phyloP scores from a whole-genome alignment of 2,329 filamentous ascomycete genomes.

The Claviceps pazoutovae region DNA sequence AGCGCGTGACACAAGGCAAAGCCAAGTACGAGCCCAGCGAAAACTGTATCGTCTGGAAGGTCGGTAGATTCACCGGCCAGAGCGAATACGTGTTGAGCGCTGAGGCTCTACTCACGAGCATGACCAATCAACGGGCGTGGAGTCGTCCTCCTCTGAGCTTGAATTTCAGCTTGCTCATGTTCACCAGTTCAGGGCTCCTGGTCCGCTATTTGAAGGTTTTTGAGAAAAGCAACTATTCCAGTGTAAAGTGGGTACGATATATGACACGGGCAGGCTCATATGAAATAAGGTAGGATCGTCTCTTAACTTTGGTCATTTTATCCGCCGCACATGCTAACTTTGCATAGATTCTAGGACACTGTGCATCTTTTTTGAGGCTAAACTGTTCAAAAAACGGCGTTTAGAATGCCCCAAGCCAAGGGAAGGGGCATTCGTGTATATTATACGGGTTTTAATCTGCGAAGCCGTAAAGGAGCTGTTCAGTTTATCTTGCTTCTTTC shows the following conservation, averaged over 20 bases:
- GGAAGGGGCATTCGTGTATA: not conserved
- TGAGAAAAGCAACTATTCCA: conserved; percentile 97
- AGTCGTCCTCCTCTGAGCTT: conserved; percentile 82
- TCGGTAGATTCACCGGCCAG: conserved; percentile 94
- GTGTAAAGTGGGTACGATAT: conserved; percentile 97
- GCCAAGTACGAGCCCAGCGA: conserved; percentile 97
- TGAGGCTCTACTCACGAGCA: conserved; percentile 83
- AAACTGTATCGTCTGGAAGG: conserved; percentile 99
- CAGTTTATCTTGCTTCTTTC: not conserved
- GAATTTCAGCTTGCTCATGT: conserved; percentile 93
- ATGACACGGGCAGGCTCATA: conserved; percentile 98
- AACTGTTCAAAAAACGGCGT: conserved; percentile 2
- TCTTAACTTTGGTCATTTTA: not conserved
- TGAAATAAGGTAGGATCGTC: conserved; percentile 60
- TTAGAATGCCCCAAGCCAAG: conserved; percentile 1
- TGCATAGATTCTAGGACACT: conserved; percentile 19
- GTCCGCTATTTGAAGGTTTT: conserved; percentile 97
- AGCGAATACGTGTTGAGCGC: conserved; percentile 91
- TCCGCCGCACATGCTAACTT: conserved; percentile 7
- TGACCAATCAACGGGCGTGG: conserved; percentile 98
- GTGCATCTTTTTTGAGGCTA: not conserved
- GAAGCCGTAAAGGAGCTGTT: not conserved
- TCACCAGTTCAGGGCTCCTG: conserved; percentile 83
- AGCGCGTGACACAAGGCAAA: conserved; percentile 88
- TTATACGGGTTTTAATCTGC: not conserved